phyloP scores from a whole-genome alignment of 495 filamentous ascomycete genomes.

The Pyrenopolyporus hunteri region DNA sequence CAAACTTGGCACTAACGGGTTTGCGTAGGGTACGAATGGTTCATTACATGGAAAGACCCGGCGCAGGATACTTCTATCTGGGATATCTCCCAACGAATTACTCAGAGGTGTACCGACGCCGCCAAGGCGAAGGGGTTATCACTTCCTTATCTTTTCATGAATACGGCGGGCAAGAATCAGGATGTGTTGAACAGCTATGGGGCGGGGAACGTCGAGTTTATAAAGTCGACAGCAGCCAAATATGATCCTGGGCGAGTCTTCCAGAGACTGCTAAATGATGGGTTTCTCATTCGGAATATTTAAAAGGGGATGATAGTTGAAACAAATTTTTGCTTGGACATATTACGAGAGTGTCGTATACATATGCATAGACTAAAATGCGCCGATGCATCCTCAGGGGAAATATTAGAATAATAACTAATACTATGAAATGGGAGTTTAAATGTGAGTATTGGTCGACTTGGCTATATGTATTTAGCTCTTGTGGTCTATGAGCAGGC shows the following conservation, averaged over 20 bases:
- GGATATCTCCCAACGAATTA: constrained; percentile 17
- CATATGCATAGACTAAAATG: constrained; percentile 7
- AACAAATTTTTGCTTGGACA: constrained; percentile 6
- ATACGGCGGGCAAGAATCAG: constrained; percentile 52
- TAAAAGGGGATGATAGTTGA: neutral
- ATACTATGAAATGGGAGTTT: neutral
- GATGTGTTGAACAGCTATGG: constrained; percentile 55
- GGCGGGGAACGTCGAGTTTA: constrained; percentile 38
- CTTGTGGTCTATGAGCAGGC: no score
- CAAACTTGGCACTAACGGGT: neutral
- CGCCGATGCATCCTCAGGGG: constrained; percentile 3
- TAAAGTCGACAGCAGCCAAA: constrained; percentile 47
- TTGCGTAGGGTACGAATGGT: constrained; percentile 32
- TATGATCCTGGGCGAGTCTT: constrained; percentile 53
- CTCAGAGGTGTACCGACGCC: constrained; percentile 36
- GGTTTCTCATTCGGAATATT: constrained; percentile 29
- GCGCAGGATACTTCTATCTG: constrained; percentile 14
- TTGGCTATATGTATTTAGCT: no score
- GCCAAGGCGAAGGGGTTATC: constrained; percentile 51
- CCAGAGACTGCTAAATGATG: constrained; percentile 52
- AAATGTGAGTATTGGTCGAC: no score
- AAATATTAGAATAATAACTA: neutral
- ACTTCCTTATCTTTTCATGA: constrained; percentile 64
- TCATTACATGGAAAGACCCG: constrained; percentile 23
- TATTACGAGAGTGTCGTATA: neutral